Percentiles rank a stretch among this genome's conserved stretches.
Evolutionary conservation across 345 rosid species (phyloP).

Genomic region (Salix purpurea): DNA sequence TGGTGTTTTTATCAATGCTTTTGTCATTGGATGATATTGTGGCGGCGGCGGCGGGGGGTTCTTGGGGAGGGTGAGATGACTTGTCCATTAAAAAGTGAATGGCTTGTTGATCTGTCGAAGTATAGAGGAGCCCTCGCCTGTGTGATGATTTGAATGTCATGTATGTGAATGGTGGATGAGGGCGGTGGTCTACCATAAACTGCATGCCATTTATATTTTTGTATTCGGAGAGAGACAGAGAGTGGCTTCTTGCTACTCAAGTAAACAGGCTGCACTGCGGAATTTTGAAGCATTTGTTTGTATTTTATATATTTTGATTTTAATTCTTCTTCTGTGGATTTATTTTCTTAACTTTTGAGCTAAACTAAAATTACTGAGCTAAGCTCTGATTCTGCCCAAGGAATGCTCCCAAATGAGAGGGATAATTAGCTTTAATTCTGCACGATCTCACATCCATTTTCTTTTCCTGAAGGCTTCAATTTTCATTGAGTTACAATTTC

Average conservation of each 20-base stretch:
- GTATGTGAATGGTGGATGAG: constrained; percentile 40
- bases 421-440: background rate
- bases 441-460: background rate
- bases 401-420: background rate
- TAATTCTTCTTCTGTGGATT: background rate
- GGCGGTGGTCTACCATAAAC: constrained; percentile 31
- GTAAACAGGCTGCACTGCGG: constrained; percentile 13
- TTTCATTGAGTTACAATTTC: background rate
- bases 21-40: background rate
- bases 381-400: background rate
- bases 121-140: background rate
- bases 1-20: background rate
- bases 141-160: constrained; percentile 29
- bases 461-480: background rate
- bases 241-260: constrained; percentile 18
- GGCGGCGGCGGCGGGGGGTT: background rate
- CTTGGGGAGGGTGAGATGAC: constrained; percentile 15
- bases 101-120: constrained; percentile 13
- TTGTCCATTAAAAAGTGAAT: constrained; percentile 17
- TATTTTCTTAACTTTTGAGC: background rate
- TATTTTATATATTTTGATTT: background rate
- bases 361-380: background rate
- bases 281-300: constrained; percentile 5
- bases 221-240: constrained; percentile 1
- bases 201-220: constrained; percentile 3